Conservation (phyloP, 2,329 filamentous ascomycete species). For the Scolecobasidium constrictum region DNA sequence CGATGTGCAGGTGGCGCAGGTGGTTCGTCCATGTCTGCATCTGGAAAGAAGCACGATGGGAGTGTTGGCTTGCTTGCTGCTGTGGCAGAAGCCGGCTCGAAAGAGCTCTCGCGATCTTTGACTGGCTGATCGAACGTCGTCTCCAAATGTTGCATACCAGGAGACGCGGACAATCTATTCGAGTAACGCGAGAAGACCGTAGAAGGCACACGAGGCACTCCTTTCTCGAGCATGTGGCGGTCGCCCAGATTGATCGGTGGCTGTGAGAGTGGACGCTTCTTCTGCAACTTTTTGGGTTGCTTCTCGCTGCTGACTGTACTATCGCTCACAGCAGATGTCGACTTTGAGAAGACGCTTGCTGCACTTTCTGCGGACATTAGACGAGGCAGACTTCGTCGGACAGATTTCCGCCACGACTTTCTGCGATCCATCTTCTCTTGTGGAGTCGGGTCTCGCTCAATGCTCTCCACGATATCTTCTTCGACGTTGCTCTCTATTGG, state of each 20-base stretch:
- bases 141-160: constrained; percentile 25
- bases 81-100: not conserved
- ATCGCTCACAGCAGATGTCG: constrained; percentile 15
- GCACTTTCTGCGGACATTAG: constrained; percentile 11
- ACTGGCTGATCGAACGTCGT: constrained; percentile 20
- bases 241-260: constrained; percentile 21
- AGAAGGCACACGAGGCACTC: constrained; percentile 22
- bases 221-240: constrained; percentile 19
- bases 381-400: constrained; percentile 4
- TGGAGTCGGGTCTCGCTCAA: not conserved
- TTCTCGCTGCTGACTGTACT: constrained; percentile 15
- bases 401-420: constrained; percentile 9
- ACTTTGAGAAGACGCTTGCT: constrained; percentile 16
- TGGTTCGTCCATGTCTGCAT: not conserved
- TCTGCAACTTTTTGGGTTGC: constrained; percentile 20
- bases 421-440: not conserved
- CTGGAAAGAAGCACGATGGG: not conserved
- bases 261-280: constrained; percentile 18
- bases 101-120: constrained; percentile 13
- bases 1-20: not conserved
- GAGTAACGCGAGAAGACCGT: constrained; percentile 24
- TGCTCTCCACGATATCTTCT: not conserved
- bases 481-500: too few relatives aligned
- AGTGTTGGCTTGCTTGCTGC: not conserved
- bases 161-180: constrained; percentile 22